Evolutionary conservation across 306 rosid genomes (phyloP).

Genomic region (Echinosophora koreensis): DNA sequence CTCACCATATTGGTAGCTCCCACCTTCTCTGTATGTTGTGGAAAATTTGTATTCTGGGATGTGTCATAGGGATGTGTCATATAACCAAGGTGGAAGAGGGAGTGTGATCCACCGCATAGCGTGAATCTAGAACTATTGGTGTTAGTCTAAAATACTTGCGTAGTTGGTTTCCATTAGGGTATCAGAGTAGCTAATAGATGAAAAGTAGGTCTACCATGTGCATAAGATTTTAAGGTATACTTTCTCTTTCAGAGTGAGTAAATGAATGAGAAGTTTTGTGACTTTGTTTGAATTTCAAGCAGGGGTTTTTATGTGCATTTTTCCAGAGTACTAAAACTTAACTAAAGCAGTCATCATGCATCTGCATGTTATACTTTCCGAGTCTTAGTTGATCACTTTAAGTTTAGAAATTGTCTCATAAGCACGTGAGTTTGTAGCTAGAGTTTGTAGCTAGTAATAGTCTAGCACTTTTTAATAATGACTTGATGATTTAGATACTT

Average conservation of each 20-base stretch:
- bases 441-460: not conserved
- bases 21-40: not conserved
- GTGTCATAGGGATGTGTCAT: not conserved
- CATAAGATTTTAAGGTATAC: not conserved
- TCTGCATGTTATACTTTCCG: slow-evolving; percentile 9
- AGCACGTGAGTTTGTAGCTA: not conserved
- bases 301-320: not conserved
- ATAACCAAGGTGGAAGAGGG: not conserved
- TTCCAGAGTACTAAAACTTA: slow-evolving; percentile 2
- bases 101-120: not conserved
- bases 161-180: slow-evolving; percentile 3
- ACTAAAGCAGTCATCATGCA: slow-evolving; percentile 6
- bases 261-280: not conserved
- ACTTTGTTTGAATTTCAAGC: slow-evolving; percentile 14
- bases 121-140: not conserved
- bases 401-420: slow-evolving; percentile 22
- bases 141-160: not conserved
- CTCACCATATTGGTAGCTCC: slow-evolving; percentile 4
- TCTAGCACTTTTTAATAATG: not conserved
- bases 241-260: not conserved
- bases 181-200: slow-evolving; percentile 22
- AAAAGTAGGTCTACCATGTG: not conserved
- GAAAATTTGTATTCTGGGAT: not conserved
- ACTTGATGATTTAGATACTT: slow-evolving; percentile 29
- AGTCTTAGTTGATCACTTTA: slow-evolving; percentile 29